phyloP scores from a whole-genome alignment of 108 stramenopile genomes.

The Nitzschia sp. region DNA sequence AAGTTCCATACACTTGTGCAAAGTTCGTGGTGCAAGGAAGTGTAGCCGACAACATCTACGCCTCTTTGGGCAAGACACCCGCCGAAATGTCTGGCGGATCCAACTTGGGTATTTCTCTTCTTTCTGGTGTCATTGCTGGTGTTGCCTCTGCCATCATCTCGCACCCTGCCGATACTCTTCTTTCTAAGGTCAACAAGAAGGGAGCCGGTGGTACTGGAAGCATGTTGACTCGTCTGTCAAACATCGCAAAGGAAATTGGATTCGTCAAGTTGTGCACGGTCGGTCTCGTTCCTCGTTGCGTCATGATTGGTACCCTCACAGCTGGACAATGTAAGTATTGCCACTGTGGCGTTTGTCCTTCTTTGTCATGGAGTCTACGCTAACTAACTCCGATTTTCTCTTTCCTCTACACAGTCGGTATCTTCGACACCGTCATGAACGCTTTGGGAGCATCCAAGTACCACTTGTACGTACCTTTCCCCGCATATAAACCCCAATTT shows the following conservation, averaged over 20 bases:
- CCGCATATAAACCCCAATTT: not conserved
- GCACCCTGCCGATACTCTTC: slow-evolving; percentile 98
- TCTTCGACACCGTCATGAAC: slow-evolving; percentile 98
- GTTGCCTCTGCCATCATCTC: slow-evolving; percentile 98
- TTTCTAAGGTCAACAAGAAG: slow-evolving; percentile 98
- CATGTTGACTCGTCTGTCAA: slow-evolving; percentile 86
- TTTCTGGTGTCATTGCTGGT: slow-evolving; percentile 96
- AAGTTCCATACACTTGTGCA: slow-evolving; percentile 99
- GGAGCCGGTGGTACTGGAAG: slow-evolving; percentile 94
- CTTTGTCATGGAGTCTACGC: not conserved
- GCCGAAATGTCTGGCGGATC: slow-evolving; percentile 50
- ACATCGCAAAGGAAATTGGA: slow-evolving; percentile 95
- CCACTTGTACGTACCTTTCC: slow-evolving; percentile 91
- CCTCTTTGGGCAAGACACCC: slow-evolving; percentile 76
- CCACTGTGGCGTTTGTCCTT: too few species aligned
- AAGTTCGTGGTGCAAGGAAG: slow-evolving; percentile 98
- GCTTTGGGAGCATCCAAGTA: slow-evolving; percentile 95
- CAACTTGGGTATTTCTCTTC: slow-evolving; percentile 86
- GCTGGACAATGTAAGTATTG: slow-evolving; percentile 87
- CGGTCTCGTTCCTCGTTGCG: slow-evolving; percentile 95
- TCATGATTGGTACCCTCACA: slow-evolving; percentile 99
- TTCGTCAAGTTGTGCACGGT: slow-evolving; percentile 95
- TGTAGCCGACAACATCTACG: slow-evolving; percentile 92
- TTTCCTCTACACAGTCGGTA: slow-evolving; percentile 79
- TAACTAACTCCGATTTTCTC: not conserved